phyloP scores from a whole-genome alignment of 2,329 filamentous ascomycete species.

The Aureobasidium uvarum region DNA sequence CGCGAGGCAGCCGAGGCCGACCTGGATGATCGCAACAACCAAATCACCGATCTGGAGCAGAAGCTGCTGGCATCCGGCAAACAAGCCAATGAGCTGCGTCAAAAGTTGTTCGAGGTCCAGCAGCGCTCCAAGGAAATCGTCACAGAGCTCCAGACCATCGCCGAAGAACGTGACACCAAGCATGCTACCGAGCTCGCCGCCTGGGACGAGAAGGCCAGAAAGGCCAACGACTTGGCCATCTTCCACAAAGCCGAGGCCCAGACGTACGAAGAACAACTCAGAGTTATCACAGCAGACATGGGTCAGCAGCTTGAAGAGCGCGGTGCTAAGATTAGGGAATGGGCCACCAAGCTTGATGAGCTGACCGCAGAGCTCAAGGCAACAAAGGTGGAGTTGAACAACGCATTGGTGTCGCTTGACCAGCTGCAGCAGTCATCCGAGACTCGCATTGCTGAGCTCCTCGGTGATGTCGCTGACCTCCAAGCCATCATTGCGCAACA shows the following conservation, averaged over 20 bases:
- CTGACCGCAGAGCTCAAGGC: constrained; percentile 32
- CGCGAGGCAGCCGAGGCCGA: constrained; percentile 46
- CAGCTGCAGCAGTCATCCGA: constrained; percentile 33
- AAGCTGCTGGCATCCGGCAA: constrained; percentile 45
- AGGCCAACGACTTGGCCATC: constrained; percentile 40
- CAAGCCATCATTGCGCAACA: constrained; percentile 32
- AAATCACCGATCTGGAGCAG: constrained; percentile 44
- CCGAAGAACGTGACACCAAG: constrained; percentile 43
- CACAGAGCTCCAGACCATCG: constrained; percentile 40
- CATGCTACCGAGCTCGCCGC: constrained; percentile 41
- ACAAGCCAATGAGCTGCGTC: constrained; percentile 50
- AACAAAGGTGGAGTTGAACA: constrained; percentile 28
- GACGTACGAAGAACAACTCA: constrained; percentile 40
- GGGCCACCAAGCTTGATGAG: constrained; percentile 27
- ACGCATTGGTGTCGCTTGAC: constrained; percentile 34
- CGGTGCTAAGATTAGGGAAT: constrained; percentile 35
- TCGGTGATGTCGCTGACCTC: constrained; percentile 34
- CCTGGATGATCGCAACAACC: constrained; percentile 44
- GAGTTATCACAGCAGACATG: constrained; percentile 34
- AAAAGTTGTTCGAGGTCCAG: constrained; percentile 50
- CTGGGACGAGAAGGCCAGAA: constrained; percentile 42
- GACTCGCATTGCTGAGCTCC: constrained; percentile 32
- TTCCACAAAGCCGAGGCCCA: constrained; percentile 39
- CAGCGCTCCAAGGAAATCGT: constrained; percentile 44
- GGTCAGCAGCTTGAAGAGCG: constrained; percentile 33